phyloP scores from a whole-genome alignment of 306 rosid species.

The Prunus fruticosa region DNA sequence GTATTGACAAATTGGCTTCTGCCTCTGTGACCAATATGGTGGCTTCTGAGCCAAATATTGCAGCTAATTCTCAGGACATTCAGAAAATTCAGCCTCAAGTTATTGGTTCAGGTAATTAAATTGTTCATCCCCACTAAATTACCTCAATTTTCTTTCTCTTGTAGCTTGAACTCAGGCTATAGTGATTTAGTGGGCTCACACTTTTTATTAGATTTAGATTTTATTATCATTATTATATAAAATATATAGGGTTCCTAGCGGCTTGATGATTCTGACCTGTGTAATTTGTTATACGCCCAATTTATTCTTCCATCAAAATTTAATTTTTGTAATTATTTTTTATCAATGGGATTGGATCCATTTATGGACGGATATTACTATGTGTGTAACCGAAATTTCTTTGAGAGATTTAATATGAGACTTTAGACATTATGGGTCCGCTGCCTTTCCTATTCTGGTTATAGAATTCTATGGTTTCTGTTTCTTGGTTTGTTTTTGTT shows the following conservation, averaged over 20 bases:
- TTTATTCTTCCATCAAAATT: not conserved
- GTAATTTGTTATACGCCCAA: not conserved
- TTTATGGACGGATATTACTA: too few species aligned
- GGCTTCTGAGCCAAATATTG: conserved; percentile 18
- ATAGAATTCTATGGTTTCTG: too few species aligned
- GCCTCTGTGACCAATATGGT: too few species aligned
- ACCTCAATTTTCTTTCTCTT: too few species aligned
- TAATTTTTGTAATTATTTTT: conserved; percentile 1
- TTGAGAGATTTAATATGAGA: too few species aligned
- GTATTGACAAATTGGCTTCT: not conserved
- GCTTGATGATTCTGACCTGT: not conserved
- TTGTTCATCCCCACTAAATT: too few species aligned
- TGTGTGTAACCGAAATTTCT: too few species aligned
- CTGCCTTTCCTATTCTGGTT: too few species aligned
- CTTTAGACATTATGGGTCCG: too few species aligned
- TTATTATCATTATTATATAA: conserved; percentile 18
- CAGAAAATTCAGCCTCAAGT: not conserved
- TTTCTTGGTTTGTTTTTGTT: too few species aligned
- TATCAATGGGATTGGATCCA: not conserved
- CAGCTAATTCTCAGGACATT: conserved; percentile 12
- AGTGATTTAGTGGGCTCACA: conserved; percentile 17
- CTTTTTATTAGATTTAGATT: conserved; percentile 9
- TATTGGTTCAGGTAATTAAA: not conserved
- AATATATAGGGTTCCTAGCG: not conserved
- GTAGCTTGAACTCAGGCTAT: conserved; percentile 64